Percentiles rank a stretch among this genome's conserved stretches.
phyloP scores from a whole-genome alignment of 1,139 yeast genomes.

The Hemisphaericaspora xylanilytica region DNA sequence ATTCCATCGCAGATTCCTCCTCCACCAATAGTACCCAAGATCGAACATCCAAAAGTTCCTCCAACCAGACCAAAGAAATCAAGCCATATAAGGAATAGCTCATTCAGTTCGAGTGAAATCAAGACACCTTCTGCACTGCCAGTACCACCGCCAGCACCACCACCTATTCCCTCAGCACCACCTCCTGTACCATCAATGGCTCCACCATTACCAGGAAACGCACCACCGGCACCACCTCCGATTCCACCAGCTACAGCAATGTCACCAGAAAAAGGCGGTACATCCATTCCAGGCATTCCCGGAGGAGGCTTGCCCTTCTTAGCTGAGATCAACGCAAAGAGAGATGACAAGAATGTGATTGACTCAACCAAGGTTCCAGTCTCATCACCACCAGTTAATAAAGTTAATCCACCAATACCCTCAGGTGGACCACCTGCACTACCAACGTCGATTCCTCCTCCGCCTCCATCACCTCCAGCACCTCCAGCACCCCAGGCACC shows the following conservation, averaged over 20 bases:
- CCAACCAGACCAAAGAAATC: conserved; percentile 33
- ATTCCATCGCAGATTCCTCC: conserved; percentile 20
- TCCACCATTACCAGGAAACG: conserved; percentile 21
- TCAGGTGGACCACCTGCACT: conserved; percentile 17
- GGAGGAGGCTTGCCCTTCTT: conserved; percentile 44
- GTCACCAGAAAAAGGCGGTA: conserved; percentile 16
- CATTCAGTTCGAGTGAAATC: conserved; percentile 19
- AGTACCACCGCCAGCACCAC: conserved; percentile 15
- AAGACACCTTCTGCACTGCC: conserved; percentile 9
- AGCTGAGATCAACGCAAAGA: conserved; percentile 53
- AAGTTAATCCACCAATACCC: conserved; percentile 13
- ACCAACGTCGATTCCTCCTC: conserved; percentile 16
- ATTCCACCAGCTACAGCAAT: conserved; percentile 17
- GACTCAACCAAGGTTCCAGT: conserved; percentile 30
- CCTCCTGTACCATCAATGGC: conserved; percentile 19
- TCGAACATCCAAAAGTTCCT: conserved; percentile 27
- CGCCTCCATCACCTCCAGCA: conserved; percentile 15
- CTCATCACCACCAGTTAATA: conserved; percentile 8
- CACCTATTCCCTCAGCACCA: conserved; percentile 17
- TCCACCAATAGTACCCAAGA: conserved; percentile 18
- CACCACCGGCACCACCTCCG: conserved; percentile 20
- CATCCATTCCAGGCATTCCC: conserved; percentile 15
- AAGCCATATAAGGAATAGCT: conserved; percentile 25
- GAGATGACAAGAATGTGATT: conserved; percentile 58
- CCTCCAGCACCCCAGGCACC: conserved; percentile 20